Percentiles rank a stretch among this genome's conserved stretches.
phyloP scores from a whole-genome alignment of 305 asterid genomes.

The Ruellia speciosa region DNA sequence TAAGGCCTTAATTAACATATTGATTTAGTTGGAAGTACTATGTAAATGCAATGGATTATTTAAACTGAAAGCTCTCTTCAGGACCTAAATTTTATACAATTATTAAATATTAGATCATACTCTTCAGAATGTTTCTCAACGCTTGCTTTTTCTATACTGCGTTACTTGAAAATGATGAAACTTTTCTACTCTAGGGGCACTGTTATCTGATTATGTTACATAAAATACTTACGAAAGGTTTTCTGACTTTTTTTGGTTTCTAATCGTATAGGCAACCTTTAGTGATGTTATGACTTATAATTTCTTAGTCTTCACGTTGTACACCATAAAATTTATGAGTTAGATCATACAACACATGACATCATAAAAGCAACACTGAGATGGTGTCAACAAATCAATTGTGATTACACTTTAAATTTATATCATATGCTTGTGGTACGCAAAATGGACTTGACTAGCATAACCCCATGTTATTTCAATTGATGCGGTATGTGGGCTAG shows the following conservation, averaged over 20 bases:
- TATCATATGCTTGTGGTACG: not conserved
- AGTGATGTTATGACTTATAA: not conserved
- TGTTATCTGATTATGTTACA: too few species aligned
- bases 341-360: not conserved
- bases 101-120: not conserved
- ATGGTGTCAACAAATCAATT: constrained; percentile 3
- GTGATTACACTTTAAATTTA: constrained; percentile 2
- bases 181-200: too few species aligned
- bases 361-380: not conserved
- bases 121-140: constrained; percentile 2
- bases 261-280: too few species aligned
- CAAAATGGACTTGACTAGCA: not conserved
- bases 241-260: too few species aligned
- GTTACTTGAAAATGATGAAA: too few species aligned
- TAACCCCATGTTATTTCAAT: not conserved
- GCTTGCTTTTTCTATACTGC: too few species aligned
- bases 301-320: not conserved
- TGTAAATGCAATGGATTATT: constrained; percentile 4
- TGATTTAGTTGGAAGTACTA: not conserved
- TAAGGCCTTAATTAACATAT: constrained; percentile 2
- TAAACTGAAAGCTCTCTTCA: constrained; percentile 6
- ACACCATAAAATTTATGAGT: not conserved
- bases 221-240: too few species aligned
- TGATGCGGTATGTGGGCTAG: not conserved
- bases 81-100: not conserved